Base-by-base conservation (phyloP, 225 moss, liverwort and hornwort genomes). In the Takakia lepidozioides region DNA sequence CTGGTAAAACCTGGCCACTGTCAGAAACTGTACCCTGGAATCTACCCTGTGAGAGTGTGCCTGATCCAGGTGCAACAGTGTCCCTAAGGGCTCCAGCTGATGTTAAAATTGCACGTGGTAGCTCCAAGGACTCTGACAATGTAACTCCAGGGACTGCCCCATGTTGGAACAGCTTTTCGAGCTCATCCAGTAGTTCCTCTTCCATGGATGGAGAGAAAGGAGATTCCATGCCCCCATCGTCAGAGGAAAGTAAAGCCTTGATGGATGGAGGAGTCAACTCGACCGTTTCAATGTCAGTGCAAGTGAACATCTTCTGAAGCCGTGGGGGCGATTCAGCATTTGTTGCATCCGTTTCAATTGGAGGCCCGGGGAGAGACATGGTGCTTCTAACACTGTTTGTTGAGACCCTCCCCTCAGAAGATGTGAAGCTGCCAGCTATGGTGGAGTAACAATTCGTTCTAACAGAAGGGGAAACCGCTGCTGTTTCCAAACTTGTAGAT, bases 111-210 rank as follows among this genome's bases (percentile, higher is more conserved):
- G 32, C 32, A 32, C 11, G 7, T n/a, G n/a, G n/a, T n/a, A n/a
- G n/a, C n/a, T n/a, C n/a, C 25, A 44, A 63, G 36, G 19, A 43
- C 23, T 32, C 29, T 3, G 62, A 43, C 27, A 23, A 24, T 38
- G 48, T 34, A 27, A 38, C 42, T 43, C 22, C 39, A 24, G 43
- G 52, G 34, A 51, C 26, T n/a, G 53, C 44, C 5, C 49, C 44
- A 35, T 43, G 60, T 49, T 64, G 57, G 19, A 71, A 63, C 32
- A 71, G 76, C 56, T 76, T 76, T 0, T 35, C 36, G 1, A 76
- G 67, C 35, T 76, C 76, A 46, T 68, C 71, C 37, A 76, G 26
- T 29, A 76, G 60, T 46, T 76, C 76, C 57, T 76, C 76, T 53
- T 76, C 76, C 50, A 76, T 57, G 19, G 71, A 57, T 48, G 60